A percentile compares a stretch with the other conserved stretches of the same genome.
These are phyloP conservation scores for Aspergillus sp. DNA, from an alignment of 2,329 filamentous ascomycete species.

Conservation along the genomic window DNA sequence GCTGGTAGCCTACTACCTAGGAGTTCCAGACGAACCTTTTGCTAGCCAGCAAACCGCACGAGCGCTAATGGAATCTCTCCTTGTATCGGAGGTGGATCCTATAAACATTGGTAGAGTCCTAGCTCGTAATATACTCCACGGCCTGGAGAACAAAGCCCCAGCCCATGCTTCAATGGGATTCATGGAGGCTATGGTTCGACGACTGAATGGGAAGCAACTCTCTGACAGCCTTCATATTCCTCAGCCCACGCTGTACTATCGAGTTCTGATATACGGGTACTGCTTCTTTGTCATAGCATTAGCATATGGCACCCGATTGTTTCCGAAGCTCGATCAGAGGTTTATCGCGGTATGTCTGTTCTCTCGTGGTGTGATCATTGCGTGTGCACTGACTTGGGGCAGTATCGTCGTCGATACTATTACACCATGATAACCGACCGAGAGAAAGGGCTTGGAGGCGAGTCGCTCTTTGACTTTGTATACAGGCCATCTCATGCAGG, in stretches of 20 bases:
- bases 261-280: slow-evolving; percentile 62
- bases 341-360: slow-evolving; percentile 52
- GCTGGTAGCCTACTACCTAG: slow-evolving; percentile 71
- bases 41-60: slow-evolving; percentile 58
- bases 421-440: slow-evolving; percentile 65
- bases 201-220: slow-evolving; percentile 69
- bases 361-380: neutral
- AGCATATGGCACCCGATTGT: slow-evolving; percentile 49
- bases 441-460: slow-evolving; percentile 64
- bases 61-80: slow-evolving; percentile 67
- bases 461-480: slow-evolving; percentile 70
- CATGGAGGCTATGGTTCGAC: slow-evolving; percentile 67
- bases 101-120: slow-evolving; percentile 64
- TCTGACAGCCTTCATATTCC: slow-evolving; percentile 62
- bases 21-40: slow-evolving; percentile 66
- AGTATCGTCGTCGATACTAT: slow-evolving; percentile 53
- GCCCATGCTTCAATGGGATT: slow-evolving; percentile 67
- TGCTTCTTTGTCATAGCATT: slow-evolving; percentile 64
- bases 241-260: slow-evolving; percentile 60
- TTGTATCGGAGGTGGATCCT: slow-evolving; percentile 67
- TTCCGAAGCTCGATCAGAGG: slow-evolving; percentile 52
- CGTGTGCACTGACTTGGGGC: neutral
- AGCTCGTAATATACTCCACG: slow-evolving; percentile 73
- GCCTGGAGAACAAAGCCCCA: slow-evolving; percentile 67
- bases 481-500: slow-evolving; percentile 45